Conservation (phyloP, 371 early-diverging fungal species). For the Chytridiales sp. region DNA sequence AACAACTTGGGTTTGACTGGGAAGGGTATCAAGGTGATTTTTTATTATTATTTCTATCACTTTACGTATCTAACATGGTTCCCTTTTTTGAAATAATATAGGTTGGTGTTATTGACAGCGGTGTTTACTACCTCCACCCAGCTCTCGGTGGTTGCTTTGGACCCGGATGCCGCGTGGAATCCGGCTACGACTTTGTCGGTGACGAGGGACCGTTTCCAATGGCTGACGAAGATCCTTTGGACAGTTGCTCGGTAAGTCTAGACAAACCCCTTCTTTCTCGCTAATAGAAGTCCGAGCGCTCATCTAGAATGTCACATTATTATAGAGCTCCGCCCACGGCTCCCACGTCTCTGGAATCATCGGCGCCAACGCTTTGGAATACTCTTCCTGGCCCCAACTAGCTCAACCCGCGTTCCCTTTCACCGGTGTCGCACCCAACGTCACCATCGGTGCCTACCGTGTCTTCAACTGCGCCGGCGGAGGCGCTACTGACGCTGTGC, state of each 20-base stretch:
- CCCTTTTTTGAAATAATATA: too few species aligned
- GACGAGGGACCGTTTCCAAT: conserved; percentile 27
- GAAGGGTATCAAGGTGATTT: conserved; percentile 31
- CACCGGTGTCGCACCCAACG: conserved; percentile 42
- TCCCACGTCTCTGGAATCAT: conserved; percentile 65
- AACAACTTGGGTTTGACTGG: conserved; percentile 28
- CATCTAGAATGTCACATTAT: too few species aligned
- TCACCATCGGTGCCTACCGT: conserved; percentile 37
- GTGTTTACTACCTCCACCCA: conserved; percentile 69
- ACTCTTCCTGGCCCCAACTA: conserved; percentile 24
- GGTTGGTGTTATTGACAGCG: conserved; percentile 55
- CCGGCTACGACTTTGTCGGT: conserved; percentile 59
- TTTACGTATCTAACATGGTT: too few species aligned
- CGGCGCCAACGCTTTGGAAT: conserved; percentile 43
- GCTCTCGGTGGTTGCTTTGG: conserved; percentile 73
- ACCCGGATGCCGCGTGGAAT: conserved; percentile 55
- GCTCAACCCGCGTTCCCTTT: conserved; percentile 20
- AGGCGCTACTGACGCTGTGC: conserved; percentile 61
- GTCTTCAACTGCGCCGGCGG: conserved; percentile 67
- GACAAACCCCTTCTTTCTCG: too few species aligned
- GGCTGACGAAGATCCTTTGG: conserved; percentile 57
- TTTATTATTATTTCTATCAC: too few species aligned
- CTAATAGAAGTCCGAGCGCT: too few species aligned
- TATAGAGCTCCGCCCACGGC: conserved; percentile 54
- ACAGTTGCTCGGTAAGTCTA: conserved; percentile 43